Conservation (phyloP, 179 eudicot genomes). For the Amaranthus tricolor region DNA sequence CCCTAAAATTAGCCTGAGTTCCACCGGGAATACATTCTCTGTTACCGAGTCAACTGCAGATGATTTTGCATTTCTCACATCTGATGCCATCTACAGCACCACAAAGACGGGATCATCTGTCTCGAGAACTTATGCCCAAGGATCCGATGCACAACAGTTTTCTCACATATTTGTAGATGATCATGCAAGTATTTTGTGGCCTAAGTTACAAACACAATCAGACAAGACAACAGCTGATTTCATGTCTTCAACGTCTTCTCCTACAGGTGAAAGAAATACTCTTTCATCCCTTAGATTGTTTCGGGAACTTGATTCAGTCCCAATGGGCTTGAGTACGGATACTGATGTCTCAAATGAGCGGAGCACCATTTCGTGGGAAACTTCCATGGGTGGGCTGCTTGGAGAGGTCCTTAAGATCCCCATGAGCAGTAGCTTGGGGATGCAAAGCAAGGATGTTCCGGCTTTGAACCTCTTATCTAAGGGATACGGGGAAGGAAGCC, state of each 20-base stretch:
- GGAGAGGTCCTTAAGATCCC: conserved; percentile 71
- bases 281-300: conserved; percentile 57
- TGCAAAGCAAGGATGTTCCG: conserved; percentile 28
- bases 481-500: conserved; percentile 42
- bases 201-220: conserved; percentile 26
- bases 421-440: conserved; percentile 31
- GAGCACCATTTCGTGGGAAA: conserved; percentile 60
- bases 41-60: conserved; percentile 22
- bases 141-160: conserved; percentile 27
- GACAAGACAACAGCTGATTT: conserved; percentile 57
- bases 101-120: conserved; percentile 34
- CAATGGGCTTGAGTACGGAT: conserved; percentile 54
- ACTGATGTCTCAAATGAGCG: not conserved
- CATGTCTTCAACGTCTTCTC: conserved; percentile 70
- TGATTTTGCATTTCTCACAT: conserved; percentile 42
- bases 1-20: conserved; percentile 29
- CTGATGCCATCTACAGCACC: conserved; percentile 51
- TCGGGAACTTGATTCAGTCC: conserved; percentile 36
- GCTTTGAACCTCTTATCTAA: conserved; percentile 51
- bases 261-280: conserved; percentile 40
- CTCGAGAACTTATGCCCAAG: conserved; percentile 24
- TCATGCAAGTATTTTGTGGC: conserved; percentile 26
- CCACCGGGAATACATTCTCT: conserved; percentile 30
- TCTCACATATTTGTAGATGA: conserved; percentile 43
- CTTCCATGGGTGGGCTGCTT: conserved; percentile 78